Evolutionary conservation across 176 grass and related monocot species (phyloP).

Genomic region (Oryza meridionalis): DNA sequence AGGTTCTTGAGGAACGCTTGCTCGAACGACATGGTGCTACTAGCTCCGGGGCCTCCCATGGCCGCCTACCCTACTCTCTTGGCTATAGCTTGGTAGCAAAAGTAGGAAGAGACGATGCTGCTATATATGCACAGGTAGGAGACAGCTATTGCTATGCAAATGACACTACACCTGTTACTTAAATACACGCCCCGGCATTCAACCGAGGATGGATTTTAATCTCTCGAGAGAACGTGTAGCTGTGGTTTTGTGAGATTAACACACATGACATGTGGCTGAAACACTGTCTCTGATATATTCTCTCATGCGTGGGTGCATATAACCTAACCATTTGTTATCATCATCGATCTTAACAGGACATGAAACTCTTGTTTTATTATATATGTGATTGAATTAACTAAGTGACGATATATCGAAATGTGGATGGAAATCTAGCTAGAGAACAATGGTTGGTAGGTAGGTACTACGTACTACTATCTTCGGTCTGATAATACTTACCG

Average conservation of each 20-base stretch:
- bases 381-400: not conserved
- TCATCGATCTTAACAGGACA: conserved; percentile 4
- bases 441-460: not conserved
- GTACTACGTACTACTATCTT: too few relatives aligned
- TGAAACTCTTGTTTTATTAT: not conserved
- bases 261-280: conserved; percentile 21
- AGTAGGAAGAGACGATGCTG: not conserved
- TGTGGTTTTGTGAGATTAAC: not conserved
- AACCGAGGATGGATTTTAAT: not conserved
- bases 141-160: too few relatives aligned
- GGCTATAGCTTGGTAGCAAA: too few relatives aligned
- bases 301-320: not conserved
- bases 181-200: not conserved
- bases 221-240: not conserved
- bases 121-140: too few relatives aligned
- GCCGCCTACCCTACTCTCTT: not conserved
- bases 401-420: not conserved
- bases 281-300: not conserved
- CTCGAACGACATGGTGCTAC: conserved; percentile 45
- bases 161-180: not conserved
- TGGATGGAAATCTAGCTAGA: not conserved
- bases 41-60: conserved; percentile 44
- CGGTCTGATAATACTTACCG: too few relatives aligned
- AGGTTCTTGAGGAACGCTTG: conserved; percentile 59
- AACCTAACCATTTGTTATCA: not conserved